Conservation (phyloP, 257 asterid genomes). For the Solanum pennellii region DNA sequence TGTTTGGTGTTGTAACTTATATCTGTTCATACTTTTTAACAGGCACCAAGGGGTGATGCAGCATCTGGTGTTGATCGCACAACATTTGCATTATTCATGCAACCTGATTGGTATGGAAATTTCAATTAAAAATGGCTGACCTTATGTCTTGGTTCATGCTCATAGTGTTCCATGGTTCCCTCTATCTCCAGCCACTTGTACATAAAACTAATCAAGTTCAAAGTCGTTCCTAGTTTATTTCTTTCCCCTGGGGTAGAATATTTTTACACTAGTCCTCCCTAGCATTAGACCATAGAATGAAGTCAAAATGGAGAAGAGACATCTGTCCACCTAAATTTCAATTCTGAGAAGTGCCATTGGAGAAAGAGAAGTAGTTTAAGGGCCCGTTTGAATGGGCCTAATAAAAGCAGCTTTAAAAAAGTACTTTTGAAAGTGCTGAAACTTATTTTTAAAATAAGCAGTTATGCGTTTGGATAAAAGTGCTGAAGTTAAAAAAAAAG, state of each 20-base stretch:
- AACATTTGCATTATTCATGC: constrained; percentile 89
- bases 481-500: no score
- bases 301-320: background rate
- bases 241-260: background rate
- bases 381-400: no score
- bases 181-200: background rate
- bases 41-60: constrained; percentile 73
- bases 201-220: background rate
- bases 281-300: background rate
- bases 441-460: no score
- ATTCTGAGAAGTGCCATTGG: background rate
- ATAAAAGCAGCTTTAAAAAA: no score
- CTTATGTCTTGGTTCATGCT: background rate
- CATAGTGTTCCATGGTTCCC: background rate
- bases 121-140: background rate
- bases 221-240: background rate
- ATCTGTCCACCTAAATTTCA: background rate
- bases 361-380: background rate
- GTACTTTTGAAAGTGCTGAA: no score
- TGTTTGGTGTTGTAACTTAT: background rate
- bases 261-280: background rate
- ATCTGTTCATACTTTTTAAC: background rate
- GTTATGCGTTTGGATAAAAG: no score
- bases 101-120: constrained; percentile 72
- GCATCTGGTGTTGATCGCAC: constrained; percentile 76